Percentiles rank a stretch among this genome's conserved stretches.
phyloP scores from a whole-genome alignment of 192 early-diverging fungal species.

The Chytriomyces sp. region DNA sequence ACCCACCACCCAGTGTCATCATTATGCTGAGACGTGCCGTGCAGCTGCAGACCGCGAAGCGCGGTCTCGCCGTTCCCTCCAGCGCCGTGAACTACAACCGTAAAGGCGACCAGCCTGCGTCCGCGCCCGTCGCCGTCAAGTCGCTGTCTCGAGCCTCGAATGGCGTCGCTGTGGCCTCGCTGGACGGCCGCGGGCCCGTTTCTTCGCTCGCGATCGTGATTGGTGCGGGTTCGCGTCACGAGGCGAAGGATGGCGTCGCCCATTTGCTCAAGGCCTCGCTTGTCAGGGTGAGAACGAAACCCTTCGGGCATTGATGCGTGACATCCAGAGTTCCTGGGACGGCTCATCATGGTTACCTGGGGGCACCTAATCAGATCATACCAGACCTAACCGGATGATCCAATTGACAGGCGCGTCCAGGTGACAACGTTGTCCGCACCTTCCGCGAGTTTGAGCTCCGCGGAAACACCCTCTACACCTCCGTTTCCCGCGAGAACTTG shows the following conservation, averaged over 20 bases:
- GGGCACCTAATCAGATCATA: neutral
- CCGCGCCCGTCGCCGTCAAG: slow-evolving; percentile 40
- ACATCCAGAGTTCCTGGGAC: neutral
- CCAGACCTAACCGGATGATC: too few species aligned
- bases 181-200: slow-evolving; percentile 70
- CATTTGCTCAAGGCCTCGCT: slow-evolving; percentile 90
- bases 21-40: too few species aligned
- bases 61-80: slow-evolving; percentile 32
- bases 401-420: slow-evolving; percentile 80
- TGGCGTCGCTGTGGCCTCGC: slow-evolving; percentile 61
- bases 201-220: slow-evolving; percentile 83
- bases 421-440: slow-evolving; percentile 82
- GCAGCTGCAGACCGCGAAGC: too few species aligned
- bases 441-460: slow-evolving; percentile 89
- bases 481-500: slow-evolving; percentile 81
- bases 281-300: slow-evolving; percentile 69
- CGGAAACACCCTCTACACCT: slow-evolving; percentile 81
- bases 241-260: slow-evolving; percentile 82
- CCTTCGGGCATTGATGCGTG: neutral
- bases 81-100: slow-evolving; percentile 42
- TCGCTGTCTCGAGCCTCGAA: slow-evolving; percentile 30
- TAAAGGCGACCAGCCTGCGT: slow-evolving; percentile 47
- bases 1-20: too few species aligned
- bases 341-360: neutral
- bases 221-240: slow-evolving; percentile 84